phyloP scores from a whole-genome alignment of 805 yeast genomes.

The Metschnikowia dekortorum region DNA sequence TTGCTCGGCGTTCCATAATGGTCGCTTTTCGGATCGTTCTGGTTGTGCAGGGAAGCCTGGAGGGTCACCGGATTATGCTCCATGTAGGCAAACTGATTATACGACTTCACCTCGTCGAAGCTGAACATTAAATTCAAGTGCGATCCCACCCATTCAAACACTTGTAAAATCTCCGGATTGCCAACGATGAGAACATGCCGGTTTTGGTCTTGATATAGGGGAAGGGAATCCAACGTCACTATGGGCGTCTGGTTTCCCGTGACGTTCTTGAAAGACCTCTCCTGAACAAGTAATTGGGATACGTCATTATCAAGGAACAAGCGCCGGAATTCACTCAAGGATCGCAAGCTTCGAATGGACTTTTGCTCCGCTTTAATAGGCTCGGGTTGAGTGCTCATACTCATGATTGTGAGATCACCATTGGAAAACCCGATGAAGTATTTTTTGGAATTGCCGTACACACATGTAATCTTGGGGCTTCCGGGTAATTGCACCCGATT shows the following conservation, averaged over 20 bases:
- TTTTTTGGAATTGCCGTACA: slow-evolving; percentile 17
- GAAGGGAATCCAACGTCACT: slow-evolving; percentile 14
- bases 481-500: slow-evolving; percentile 29
- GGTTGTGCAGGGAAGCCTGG: neutral
- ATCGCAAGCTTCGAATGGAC: slow-evolving; percentile 17
- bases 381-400: slow-evolving; percentile 14
- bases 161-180: slow-evolving; percentile 20
- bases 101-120: slow-evolving; percentile 23
- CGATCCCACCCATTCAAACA: slow-evolving; percentile 28
- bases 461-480: slow-evolving; percentile 21
- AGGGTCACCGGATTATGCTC: slow-evolving; percentile 7
- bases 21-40: neutral
- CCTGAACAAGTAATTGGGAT: slow-evolving; percentile 16
- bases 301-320: slow-evolving; percentile 20
- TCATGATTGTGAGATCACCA: slow-evolving; percentile 32
- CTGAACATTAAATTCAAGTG: slow-evolving; percentile 30
- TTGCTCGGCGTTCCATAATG: neutral
- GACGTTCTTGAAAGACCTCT: slow-evolving; percentile 20
- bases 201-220: slow-evolving; percentile 17
- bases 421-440: slow-evolving; percentile 31
- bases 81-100: slow-evolving; percentile 14
- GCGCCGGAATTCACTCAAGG: slow-evolving; percentile 23
- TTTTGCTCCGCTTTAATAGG: slow-evolving; percentile 9
- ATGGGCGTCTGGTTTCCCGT: slow-evolving; percentile 17
- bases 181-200: slow-evolving; percentile 25